phyloP scores from a whole-genome alignment of 2,329 filamentous ascomycete species.

The Hypoxylon sp. region DNA sequence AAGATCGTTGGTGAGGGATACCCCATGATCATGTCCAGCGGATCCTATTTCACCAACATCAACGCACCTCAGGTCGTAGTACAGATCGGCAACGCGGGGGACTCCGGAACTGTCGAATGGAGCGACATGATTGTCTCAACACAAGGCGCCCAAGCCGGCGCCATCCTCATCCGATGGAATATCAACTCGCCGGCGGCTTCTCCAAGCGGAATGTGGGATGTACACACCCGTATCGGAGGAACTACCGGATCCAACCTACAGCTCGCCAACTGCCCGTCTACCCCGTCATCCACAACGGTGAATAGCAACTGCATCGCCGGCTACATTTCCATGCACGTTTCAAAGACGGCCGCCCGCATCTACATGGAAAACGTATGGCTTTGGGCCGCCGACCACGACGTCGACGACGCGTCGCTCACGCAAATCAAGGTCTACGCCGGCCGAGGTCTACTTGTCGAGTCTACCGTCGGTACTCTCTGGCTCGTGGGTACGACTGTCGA shows the following conservation, averaged over 20 bases:
- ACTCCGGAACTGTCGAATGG: constrained; percentile 70
- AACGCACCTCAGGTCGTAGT: constrained; percentile 67
- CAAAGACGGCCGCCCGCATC: constrained; percentile 53
- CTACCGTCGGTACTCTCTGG: constrained; percentile 63
- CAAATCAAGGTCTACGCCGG: constrained; percentile 63
- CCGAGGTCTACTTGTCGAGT: constrained; percentile 62
- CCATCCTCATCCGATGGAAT: constrained; percentile 75
- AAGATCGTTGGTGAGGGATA: constrained; percentile 71
- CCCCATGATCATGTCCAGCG: constrained; percentile 64
- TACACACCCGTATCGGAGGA: constrained; percentile 80
- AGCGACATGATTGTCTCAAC: constrained; percentile 72
- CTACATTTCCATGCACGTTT: constrained; percentile 59
- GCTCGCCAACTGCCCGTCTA: constrained; percentile 69
- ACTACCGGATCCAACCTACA: constrained; percentile 76
- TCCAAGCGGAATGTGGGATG: constrained; percentile 76
- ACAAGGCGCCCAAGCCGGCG: constrained; percentile 68
- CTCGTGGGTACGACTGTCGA: constrained; percentile 74
- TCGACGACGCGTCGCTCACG: constrained; percentile 58
- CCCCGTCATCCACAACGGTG: constrained; percentile 48
- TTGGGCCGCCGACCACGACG: constrained; percentile 60
- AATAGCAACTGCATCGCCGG: constrained; percentile 55
- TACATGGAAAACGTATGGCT: constrained; percentile 61
- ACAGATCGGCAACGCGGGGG: constrained; percentile 66
- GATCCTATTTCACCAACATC: constrained; percentile 62
- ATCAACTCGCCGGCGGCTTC: constrained; percentile 52